Conservation (phyloP, 345 rosid genomes). For the Erysimum cheiranthoides region DNA sequence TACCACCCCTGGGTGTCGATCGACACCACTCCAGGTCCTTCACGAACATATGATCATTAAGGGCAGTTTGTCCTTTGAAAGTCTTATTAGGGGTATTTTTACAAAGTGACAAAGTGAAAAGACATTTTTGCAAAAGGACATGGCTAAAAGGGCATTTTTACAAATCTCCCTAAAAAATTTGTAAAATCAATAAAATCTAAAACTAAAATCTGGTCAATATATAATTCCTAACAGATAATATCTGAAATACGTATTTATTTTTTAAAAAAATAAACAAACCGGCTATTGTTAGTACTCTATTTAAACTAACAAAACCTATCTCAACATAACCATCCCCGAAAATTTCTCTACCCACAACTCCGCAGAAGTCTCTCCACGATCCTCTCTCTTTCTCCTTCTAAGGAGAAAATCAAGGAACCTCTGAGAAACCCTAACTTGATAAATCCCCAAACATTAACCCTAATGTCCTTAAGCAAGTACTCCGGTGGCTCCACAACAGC, state of each 20-base stretch:
- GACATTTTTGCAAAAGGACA: too few species aligned
- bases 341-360: constrained; percentile 31
- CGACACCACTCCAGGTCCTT: too few species aligned
- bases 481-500: constrained; percentile 39
- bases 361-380: constrained; percentile 28
- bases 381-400: constrained; percentile 19
- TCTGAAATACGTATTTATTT: neutral
- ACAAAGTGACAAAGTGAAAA: too few species aligned
- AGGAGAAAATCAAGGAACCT: constrained; percentile 24
- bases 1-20: too few species aligned
- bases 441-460: constrained; percentile 1
- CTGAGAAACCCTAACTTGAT: constrained; percentile 11
- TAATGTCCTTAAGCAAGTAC: constrained; percentile 20
- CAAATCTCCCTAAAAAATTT: too few species aligned
- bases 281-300: constrained; percentile 3
- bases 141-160: too few species aligned
- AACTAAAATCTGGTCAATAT: neutral
- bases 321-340: constrained; percentile 4
- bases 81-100: too few species aligned
- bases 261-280: neutral
- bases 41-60: too few species aligned
- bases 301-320: constrained; percentile 7
- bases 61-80: too few species aligned
- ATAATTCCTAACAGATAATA: constrained; percentile 5
- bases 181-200: constrained; percentile 8